phyloP scores from a whole-genome alignment of 2,329 filamentous ascomycete genomes.

The Apiospora kogelbergensis region DNA sequence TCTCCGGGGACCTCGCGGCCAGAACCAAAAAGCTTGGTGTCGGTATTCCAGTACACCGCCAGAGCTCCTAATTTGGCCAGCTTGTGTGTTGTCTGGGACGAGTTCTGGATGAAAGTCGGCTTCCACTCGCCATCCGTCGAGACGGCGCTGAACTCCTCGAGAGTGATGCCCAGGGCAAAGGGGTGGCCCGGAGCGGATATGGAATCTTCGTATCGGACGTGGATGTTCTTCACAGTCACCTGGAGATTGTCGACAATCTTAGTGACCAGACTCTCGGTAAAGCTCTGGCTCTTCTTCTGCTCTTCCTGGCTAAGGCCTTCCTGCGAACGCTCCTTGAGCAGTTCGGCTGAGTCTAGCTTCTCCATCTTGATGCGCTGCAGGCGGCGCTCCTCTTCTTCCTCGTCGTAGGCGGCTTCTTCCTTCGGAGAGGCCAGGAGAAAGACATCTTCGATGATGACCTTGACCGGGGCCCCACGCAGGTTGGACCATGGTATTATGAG shows the following conservation, averaged over 20 bases:
- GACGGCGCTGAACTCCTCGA: constrained; percentile 95
- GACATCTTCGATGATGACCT: constrained; percentile 94
- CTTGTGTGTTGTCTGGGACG: constrained; percentile 83
- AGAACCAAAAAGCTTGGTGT: constrained; percentile 78
- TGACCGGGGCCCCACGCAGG: constrained; percentile 88
- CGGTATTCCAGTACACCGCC: constrained; percentile 97
- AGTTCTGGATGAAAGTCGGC: constrained; percentile 92
- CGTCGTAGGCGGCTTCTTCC: constrained; percentile 90
- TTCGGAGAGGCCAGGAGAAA: constrained; percentile 93
- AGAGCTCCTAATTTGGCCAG: constrained; percentile 86
- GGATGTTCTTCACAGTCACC: constrained; percentile 96
- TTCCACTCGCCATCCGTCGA: constrained; percentile 95
- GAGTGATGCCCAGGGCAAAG: constrained; percentile 86
- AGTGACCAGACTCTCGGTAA: constrained; percentile 90
- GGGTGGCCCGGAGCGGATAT: constrained; percentile 94
- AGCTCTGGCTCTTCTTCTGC: constrained; percentile 96
- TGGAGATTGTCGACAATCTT: constrained; percentile 99
- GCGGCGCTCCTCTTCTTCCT: constrained; percentile 85
- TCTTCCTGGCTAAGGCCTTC: constrained; percentile 94
- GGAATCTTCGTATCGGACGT: constrained; percentile 96
- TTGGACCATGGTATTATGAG: constrained; percentile 98
- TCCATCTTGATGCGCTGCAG: constrained; percentile 96
- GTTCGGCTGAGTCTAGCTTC: constrained; percentile 92
- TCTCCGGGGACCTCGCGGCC: constrained; percentile 69
- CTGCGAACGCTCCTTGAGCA: constrained; percentile 88